Evolutionary conservation across 2,329 filamentous ascomycete species (phyloP).

Genomic region (Colletotrichum higginsianum): DNA sequence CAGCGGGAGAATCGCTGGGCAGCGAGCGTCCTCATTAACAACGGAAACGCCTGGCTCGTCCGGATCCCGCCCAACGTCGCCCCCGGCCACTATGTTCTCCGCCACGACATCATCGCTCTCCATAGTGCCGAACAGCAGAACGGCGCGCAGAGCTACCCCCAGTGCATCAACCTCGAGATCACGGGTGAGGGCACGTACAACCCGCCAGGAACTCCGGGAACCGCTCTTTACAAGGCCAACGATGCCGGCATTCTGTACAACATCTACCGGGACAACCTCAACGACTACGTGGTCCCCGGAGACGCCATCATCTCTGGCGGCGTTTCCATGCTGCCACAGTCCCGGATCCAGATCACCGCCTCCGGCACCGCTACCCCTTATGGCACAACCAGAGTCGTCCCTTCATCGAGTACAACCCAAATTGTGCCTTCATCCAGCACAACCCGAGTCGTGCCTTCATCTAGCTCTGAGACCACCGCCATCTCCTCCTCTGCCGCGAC

Average conservation of each 20-base stretch:
- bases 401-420: not conserved
- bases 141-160: conserved; percentile 65
- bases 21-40: conserved; percentile 61
- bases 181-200: conserved; percentile 64
- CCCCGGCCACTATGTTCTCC: conserved; percentile 68
- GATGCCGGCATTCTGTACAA: conserved; percentile 70
- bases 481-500: not conserved
- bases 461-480: not conserved
- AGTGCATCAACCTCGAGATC: conserved; percentile 70
- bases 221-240: conserved; percentile 65
- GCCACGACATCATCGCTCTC: conserved; percentile 69
- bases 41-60: conserved; percentile 66
- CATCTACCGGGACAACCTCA: conserved; percentile 60
- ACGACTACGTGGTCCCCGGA: conserved; percentile 46
- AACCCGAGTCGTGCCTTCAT: not conserved
- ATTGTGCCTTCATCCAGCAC: not conserved
- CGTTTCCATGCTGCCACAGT: conserved; percentile 43
- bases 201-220: conserved; percentile 63
- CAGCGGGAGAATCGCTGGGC: conserved; percentile 56
- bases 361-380: conserved; percentile 42
- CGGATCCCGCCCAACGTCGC: conserved; percentile 63
- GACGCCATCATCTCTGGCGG: conserved; percentile 49
- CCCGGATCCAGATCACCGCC: conserved; percentile 40
- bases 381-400: not conserved
- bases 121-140: conserved; percentile 60